phyloP scores from a whole-genome alignment of 2,329 filamentous ascomycete genomes.

The Neophaeococcomyces aloes region DNA sequence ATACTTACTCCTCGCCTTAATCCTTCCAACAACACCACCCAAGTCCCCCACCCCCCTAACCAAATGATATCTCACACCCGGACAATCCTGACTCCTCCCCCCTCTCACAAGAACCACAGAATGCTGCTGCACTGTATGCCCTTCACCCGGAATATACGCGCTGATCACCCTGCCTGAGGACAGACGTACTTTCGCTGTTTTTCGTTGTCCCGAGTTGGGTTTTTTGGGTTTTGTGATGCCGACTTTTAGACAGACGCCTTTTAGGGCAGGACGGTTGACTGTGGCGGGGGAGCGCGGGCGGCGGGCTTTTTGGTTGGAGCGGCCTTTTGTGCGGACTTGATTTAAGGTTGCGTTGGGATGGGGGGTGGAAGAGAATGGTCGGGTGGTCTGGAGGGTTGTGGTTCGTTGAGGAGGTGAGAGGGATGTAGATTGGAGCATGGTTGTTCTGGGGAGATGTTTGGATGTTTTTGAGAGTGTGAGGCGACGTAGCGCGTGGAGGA shows the following conservation, averaged over 20 bases:
- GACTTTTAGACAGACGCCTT: slow-evolving; percentile 92
- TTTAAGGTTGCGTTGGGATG: slow-evolving; percentile 55
- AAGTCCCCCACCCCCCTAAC: slow-evolving; percentile 86
- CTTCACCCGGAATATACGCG: slow-evolving; percentile 92
- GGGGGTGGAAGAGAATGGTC: slow-evolving; percentile 50
- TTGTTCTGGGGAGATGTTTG: slow-evolving; percentile 16
- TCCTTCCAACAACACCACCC: slow-evolving; percentile 78
- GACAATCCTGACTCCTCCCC: slow-evolving; percentile 90
- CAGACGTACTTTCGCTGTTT: slow-evolving; percentile 83
- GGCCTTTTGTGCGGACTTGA: slow-evolving; percentile 66
- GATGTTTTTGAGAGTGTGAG: slow-evolving; percentile 22
- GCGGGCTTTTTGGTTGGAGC: slow-evolving; percentile 66
- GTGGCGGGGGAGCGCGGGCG: slow-evolving; percentile 75
- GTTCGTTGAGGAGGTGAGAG: slow-evolving; percentile 23
- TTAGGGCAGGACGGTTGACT: slow-evolving; percentile 65
- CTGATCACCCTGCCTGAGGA: slow-evolving; percentile 80
- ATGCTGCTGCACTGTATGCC: slow-evolving; percentile 98
- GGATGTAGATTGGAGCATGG: slow-evolving; percentile 24
- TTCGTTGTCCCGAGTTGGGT: slow-evolving; percentile 93
- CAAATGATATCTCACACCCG: slow-evolving; percentile 91
- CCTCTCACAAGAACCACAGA: slow-evolving; percentile 93
- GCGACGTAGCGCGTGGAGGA: slow-evolving; percentile 28
- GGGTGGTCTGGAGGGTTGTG: slow-evolving; percentile 16
- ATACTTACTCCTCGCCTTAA: slow-evolving; percentile 85
- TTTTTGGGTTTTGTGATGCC: slow-evolving; percentile 95